Conservation (phyloP, 2,329 filamentous ascomycete genomes). For the Leptographium lundbergii region DNA sequence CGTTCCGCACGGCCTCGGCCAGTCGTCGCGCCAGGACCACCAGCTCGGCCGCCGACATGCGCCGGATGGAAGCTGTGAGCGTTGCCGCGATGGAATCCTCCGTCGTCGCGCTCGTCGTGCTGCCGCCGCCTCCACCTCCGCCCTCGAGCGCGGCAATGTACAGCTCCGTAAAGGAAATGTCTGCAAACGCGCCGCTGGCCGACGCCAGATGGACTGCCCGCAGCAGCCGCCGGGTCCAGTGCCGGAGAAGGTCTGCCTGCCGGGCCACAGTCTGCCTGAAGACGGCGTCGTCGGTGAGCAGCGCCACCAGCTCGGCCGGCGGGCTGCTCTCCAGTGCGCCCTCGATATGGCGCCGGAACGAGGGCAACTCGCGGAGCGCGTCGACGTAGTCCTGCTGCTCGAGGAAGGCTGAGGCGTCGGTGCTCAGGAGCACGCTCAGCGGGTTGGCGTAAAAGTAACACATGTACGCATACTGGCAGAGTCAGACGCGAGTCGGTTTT, state of each 20-base stretch:
- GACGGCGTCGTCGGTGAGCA: not conserved
- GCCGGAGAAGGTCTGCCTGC: constrained; percentile 19
- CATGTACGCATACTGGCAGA: constrained; percentile 68
- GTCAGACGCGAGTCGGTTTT: not conserved
- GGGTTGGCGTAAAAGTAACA: constrained; percentile 74
- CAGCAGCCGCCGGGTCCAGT: constrained; percentile 29
- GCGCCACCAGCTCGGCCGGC: constrained; percentile 29
- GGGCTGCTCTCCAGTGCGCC: constrained; percentile 27
- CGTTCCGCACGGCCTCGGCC: constrained; percentile 21
- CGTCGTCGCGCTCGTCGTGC: constrained; percentile 16
- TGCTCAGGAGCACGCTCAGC: constrained; percentile 49
- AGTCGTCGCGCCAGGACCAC: constrained; percentile 29
- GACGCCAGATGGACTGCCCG: constrained; percentile 35
- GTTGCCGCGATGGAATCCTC: constrained; percentile 32
- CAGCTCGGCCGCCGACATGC: constrained; percentile 41
- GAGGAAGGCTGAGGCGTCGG: constrained; percentile 12
- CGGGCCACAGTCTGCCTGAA: constrained; percentile 24
- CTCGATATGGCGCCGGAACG: constrained; percentile 49
- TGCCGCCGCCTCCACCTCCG: not conserved
- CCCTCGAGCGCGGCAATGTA: constrained; percentile 45
- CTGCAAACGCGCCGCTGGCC: constrained; percentile 17
- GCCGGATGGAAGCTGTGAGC: constrained; percentile 41
- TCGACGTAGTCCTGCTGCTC: constrained; percentile 49
- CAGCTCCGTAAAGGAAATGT: constrained; percentile 34
- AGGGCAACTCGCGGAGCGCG: constrained; percentile 54